Percentiles rank a stretch among this genome's conserved stretches.
Evolutionary conservation across 345 rosid genomes (phyloP).

Genomic region (Lumnitzera racemosa): DNA sequence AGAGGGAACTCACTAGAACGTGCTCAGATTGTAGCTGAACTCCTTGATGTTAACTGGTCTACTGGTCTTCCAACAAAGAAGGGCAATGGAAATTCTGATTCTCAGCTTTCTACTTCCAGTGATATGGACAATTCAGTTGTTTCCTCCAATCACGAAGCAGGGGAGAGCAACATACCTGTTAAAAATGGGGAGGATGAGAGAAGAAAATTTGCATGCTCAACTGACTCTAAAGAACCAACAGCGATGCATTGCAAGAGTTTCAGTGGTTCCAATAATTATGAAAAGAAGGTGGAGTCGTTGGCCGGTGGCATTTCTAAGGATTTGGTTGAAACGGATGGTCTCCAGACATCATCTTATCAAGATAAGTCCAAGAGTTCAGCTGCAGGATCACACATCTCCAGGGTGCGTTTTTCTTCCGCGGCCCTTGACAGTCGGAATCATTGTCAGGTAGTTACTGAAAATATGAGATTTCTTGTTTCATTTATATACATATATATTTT

Average conservation of each 20-base stretch:
- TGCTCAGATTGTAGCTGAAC: constrained; percentile 80
- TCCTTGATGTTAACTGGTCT: constrained; percentile 84
- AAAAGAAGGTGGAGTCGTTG: too few species aligned
- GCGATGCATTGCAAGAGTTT: too few species aligned
- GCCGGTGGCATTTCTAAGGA: too few species aligned
- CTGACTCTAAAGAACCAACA: too few species aligned
- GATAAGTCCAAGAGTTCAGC: background rate
- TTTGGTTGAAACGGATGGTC: too few species aligned
- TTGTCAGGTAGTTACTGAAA: background rate
- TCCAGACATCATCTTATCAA: too few species aligned
- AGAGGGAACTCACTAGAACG: constrained; percentile 52
- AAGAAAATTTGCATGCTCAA: background rate
- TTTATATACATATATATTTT: background rate
- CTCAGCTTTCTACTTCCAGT: constrained; percentile 12
- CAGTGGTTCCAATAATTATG: too few species aligned
- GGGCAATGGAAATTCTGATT: constrained; percentile 18
- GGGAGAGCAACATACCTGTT: constrained; percentile 5
- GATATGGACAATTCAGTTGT: constrained; percentile 7
- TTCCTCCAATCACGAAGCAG: too few species aligned
- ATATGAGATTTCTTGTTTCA: background rate
- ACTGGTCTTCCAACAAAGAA: constrained; percentile 49
- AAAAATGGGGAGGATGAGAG: constrained; percentile 12
- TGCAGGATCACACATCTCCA: background rate
- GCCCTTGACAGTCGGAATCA: too few species aligned
- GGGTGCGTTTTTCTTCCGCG: too few species aligned